Conservation (phyloP, 768 basidiomycete genomes). For the Hortiboletus campestris region DNA sequence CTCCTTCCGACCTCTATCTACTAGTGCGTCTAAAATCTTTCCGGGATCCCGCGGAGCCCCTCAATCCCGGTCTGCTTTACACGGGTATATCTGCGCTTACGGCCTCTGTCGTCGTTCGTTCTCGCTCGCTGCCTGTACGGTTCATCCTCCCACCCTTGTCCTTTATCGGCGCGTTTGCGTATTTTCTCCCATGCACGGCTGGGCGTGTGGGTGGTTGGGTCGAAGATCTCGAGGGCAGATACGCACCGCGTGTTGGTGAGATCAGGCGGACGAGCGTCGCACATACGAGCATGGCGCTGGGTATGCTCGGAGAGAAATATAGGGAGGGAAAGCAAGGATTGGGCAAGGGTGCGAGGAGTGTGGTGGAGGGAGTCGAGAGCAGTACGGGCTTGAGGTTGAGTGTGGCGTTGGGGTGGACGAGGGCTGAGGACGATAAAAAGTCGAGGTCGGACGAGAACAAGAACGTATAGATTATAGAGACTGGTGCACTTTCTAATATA, state of each 20-base stretch:
- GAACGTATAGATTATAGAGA: conserved; percentile 6
- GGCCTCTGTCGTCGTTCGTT: conserved; percentile 83
- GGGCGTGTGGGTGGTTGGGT: conserved; percentile 66
- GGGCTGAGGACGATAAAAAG: conserved; percentile 13
- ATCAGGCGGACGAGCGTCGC: conserved; percentile 64
- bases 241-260: conserved; percentile 67
- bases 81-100: conserved; percentile 86
- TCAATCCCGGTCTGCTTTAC: conserved; percentile 89
- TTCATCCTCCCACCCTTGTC: conserved; percentile 74
- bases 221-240: conserved; percentile 64
- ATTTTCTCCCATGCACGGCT: conserved; percentile 87
- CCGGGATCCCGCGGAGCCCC: conserved; percentile 72
- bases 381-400: conserved; percentile 71
- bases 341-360: conserved; percentile 42
- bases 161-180: conserved; percentile 62
- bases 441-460: conserved; percentile 15
- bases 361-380: conserved; percentile 59
- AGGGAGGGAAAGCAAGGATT: conserved; percentile 44
- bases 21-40: conserved; percentile 82
- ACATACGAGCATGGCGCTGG: conserved; percentile 59
- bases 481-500: not conserved
- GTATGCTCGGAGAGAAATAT: conserved; percentile 52
- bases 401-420: conserved; percentile 52
- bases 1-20: not conserved
- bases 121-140: conserved; percentile 67